Evolutionary conservation across 1,284 basidiomycete genomes (phyloP).

Genomic region (Sporisorium graminicola): DNA sequence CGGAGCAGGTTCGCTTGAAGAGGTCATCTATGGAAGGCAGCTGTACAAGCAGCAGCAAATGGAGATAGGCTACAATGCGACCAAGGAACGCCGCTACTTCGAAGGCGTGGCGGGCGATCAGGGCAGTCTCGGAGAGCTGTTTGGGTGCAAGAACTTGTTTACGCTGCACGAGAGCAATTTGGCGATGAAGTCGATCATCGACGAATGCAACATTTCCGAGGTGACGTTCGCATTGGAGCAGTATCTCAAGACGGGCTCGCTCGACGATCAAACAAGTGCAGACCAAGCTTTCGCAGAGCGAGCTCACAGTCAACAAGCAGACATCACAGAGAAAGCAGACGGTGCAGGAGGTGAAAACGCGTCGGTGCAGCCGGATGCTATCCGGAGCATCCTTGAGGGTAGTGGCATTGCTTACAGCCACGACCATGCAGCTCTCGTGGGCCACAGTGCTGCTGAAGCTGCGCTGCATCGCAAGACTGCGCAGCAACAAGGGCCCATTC

Average conservation of each 20-base stretch:
- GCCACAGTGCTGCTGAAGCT: slow-evolving; percentile 33
- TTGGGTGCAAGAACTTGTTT: slow-evolving; percentile 85
- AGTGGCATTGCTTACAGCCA: slow-evolving; percentile 39
- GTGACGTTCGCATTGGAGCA: slow-evolving; percentile 37
- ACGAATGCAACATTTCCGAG: slow-evolving; percentile 54
- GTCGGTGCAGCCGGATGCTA: slow-evolving; percentile 13
- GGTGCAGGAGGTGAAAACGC: not conserved
- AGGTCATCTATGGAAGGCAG: slow-evolving; percentile 80
- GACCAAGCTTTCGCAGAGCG: slow-evolving; percentile 32
- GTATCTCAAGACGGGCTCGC: slow-evolving; percentile 21
- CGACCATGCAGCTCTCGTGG: slow-evolving; percentile 31
- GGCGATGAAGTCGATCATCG: slow-evolving; percentile 54
- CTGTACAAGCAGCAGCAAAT: slow-evolving; percentile 91
- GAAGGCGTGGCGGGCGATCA: slow-evolving; percentile 83
- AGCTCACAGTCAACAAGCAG: slow-evolving; percentile 13
- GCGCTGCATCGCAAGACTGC: slow-evolving; percentile 21
- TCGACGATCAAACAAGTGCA: slow-evolving; percentile 15
- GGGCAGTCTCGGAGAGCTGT: slow-evolving; percentile 80
- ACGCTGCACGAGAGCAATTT: slow-evolving; percentile 76
- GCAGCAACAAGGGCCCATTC: not conserved
- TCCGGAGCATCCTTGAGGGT: slow-evolving; percentile 36
- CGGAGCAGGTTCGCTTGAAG: slow-evolving; percentile 56
- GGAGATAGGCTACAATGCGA: slow-evolving; percentile 78
- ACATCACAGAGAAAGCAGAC: not conserved
- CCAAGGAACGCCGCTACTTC: slow-evolving; percentile 76